These are phyloP conservation scores for Penstemon newberryi DNA, from an alignment of 257 asterid genomes.

Conservation along the genomic window DNA sequence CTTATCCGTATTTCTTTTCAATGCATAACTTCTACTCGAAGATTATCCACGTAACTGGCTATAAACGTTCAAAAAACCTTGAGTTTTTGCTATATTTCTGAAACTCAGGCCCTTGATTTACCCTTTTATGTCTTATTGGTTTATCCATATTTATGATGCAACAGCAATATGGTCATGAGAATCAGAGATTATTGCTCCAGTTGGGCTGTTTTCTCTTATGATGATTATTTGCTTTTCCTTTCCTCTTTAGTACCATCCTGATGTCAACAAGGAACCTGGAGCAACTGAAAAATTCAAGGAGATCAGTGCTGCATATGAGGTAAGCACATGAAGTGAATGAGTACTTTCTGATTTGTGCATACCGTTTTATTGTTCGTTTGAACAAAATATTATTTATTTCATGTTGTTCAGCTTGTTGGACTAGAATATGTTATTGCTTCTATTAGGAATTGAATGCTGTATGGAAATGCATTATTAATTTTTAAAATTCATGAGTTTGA, in stretches of 20 bases:
- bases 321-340: conserved; percentile 37
- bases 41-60: too few relatives aligned
- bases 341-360: conserved; percentile 12
- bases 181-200: not conserved
- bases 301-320: conserved; percentile 99
- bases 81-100: too few relatives aligned
- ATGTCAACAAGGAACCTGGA: conserved; percentile 93
- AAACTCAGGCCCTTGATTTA: not conserved
- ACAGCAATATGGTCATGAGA: not conserved
- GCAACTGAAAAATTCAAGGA: conserved; percentile 96
- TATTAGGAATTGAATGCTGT: not conserved
- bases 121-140: not conserved
- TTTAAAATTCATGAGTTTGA: conserved; percentile 15
- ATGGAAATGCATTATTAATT: not conserved
- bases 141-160: not conserved
- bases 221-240: conserved; percentile 22
- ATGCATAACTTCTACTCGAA: too few relatives aligned
- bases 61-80: too few relatives aligned
- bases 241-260: conserved; percentile 80
- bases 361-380: conserved; percentile 22
- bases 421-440: not conserved
- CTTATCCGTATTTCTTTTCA: too few relatives aligned
- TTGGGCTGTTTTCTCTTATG: not conserved
- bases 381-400: not conserved
- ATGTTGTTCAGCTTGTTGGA: conserved; percentile 21